Evolutionary conservation across 2,329 filamentous ascomycete genomes (phyloP), one percentile per base, ranked within the genome.

Genomic region (Myriangium duriaei): DNA sequence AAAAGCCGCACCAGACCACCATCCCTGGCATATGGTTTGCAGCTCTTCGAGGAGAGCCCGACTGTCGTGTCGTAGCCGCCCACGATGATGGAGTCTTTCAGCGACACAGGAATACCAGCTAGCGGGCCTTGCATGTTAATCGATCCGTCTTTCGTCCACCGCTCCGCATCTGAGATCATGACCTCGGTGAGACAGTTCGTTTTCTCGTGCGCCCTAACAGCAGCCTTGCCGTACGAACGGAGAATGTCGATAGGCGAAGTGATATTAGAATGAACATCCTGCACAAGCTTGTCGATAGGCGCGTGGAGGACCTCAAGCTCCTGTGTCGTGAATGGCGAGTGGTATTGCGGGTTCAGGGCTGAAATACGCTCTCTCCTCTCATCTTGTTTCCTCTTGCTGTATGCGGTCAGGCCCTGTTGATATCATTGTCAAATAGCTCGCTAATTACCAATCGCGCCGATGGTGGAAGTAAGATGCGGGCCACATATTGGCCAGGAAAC

Each of bases 131-230:
- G 72, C 19, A 88, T 61, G 54, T 94, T 86, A 54, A 78, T 61
- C 11, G 69, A 63, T 14, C 64, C 66, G 17, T 68, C 60, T 11
- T 66, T 56, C 6, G 61, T 53, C 84, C 85, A 94, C 38, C 65
- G 60, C 59, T 93, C 83, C 0, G 85, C 84, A 39, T 79, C 78
- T 0, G 74, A 68, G 26, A 95, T 71, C 63, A 95, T 73, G 40
- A 95, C 66, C 60, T 95, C 87, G 0, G 88, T 95, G 10, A 92
- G 62, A 53, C 84, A 92, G 57, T 95, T 95, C 2, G 86, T 94
- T 60, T 80, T 80, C 45, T 79, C 71, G 24, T 95, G 88, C 1
- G 85, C 87, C 52, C 77, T 79, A 37, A 93, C 56, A 0, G 87
- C 81, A 13, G 88, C 78, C 59, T 92, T 94, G 51, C 81, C 81